Conservation (phyloP, 176 grass and related monocot genomes). For the Avena insularis region DNA sequence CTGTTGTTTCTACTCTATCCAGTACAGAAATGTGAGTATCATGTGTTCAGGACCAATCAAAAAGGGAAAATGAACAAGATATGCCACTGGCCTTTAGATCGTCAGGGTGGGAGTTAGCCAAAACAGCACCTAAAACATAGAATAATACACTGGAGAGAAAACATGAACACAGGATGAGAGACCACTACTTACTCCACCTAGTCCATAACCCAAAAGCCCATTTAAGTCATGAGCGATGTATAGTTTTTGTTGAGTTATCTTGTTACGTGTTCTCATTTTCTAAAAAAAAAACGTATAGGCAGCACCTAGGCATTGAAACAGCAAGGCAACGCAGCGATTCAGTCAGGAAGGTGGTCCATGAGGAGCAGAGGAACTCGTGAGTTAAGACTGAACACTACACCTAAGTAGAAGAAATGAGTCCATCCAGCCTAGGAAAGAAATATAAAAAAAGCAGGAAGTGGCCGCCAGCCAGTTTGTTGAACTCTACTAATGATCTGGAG, state of each 20-base stretch:
- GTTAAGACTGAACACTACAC: neutral
- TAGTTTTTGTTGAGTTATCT: conserved; percentile 1
- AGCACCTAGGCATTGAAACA: neutral
- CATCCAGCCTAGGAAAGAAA: conserved; percentile 9
- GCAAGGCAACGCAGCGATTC: neutral
- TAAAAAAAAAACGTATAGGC: neutral
- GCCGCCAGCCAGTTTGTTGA: neutral
- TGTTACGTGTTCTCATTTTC: neutral
- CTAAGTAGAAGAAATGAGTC: neutral
- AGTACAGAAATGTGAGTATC: conserved; percentile 17
- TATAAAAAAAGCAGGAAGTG: conserved; percentile 1
- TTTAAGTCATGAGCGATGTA: neutral
- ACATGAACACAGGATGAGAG: neutral
- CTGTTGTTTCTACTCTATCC: neutral
- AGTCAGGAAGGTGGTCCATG: neutral
- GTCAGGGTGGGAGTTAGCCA: no score
- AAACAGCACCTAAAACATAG: no score
- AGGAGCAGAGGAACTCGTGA: neutral
- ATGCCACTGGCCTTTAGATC: neutral
- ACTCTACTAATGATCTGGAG: neutral
- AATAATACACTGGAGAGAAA: neutral
- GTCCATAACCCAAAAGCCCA: neutral
- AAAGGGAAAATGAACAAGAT: neutral
- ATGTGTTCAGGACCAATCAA: conserved; percentile 1
- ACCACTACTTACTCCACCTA: neutral